phyloP scores from a whole-genome alignment of 1,284 basidiomycete genomes.

The Fomitopsis pinicola region DNA sequence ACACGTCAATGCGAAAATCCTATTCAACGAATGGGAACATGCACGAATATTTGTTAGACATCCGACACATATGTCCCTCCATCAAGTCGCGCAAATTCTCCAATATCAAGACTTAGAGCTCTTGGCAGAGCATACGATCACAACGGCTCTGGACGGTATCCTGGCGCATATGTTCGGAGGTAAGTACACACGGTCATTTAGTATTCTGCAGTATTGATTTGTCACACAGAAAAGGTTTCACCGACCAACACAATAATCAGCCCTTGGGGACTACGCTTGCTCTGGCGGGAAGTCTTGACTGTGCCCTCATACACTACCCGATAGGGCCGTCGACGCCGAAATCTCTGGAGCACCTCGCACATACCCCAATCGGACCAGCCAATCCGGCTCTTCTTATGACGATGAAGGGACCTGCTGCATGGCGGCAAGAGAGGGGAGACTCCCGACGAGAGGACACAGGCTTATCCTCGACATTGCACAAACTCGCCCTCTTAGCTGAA shows the following conservation, averaged over 20 bases:
- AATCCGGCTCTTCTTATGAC: not conserved
- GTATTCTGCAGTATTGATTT: slow-evolving; percentile 1
- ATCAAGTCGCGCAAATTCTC: not conserved
- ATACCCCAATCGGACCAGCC: not conserved
- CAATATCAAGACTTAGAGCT: not conserved
- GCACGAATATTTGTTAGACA: not conserved
- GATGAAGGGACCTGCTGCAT: not conserved
- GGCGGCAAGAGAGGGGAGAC: not conserved
- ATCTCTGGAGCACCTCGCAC: not conserved
- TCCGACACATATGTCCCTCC: not conserved
- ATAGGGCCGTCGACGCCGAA: not conserved
- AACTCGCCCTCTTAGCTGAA: not conserved
- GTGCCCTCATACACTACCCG: not conserved
- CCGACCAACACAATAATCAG: not conserved
- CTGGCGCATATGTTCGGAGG: not conserved
- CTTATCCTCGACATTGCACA: not conserved
- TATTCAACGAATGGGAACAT: not conserved
- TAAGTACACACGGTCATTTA: not conserved
- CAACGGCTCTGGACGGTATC: not conserved
- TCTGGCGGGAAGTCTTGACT: not conserved
- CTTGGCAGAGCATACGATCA: not conserved
- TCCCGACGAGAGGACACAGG: not conserved
- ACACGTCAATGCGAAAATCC: not conserved
- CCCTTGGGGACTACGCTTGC: not conserved
- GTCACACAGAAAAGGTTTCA: not conserved